These are phyloP conservation scores for Plasmodium knowlesi DNA, from an alignment of 169 alveolate species.

Conservation along the genomic window DNA sequence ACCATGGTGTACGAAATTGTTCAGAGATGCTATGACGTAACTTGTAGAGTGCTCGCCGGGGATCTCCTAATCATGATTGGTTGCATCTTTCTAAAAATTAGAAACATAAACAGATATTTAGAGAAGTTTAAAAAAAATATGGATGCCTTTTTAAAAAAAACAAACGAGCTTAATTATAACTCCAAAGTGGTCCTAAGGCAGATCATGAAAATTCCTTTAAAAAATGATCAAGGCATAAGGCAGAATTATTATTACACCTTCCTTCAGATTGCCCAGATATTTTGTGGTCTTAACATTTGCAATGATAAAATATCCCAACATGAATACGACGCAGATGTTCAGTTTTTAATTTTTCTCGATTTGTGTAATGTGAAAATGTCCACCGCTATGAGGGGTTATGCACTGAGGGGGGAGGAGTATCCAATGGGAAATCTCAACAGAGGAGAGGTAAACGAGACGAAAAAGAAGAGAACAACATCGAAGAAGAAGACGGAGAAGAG, in stretches of 20 bases:
- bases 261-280: conserved; percentile 68
- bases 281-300: conserved; percentile 29
- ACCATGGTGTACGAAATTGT: conserved; percentile 56
- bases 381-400: background rate
- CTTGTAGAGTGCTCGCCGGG: conserved; percentile 48
- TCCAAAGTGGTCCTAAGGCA: conserved; percentile 28
- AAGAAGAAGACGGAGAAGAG: background rate
- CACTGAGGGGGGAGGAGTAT: background rate
- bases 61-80: conserved; percentile 67
- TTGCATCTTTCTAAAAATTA: conserved; percentile 57
- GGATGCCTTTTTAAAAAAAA: conserved; percentile 16
- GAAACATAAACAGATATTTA: conserved; percentile 58
- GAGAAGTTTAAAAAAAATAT: conserved; percentile 51
- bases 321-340: conserved; percentile 60
- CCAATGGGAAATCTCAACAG: background rate
- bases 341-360: conserved; percentile 49
- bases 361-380: conserved; percentile 37
- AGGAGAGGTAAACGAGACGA: background rate
- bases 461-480: background rate
- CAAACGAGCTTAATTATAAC: conserved; percentile 49
- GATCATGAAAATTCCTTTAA: conserved; percentile 57
- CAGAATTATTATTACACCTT: conserved; percentile 44
- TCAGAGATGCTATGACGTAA: conserved; percentile 50
- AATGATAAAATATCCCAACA: background rate
- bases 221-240: conserved; percentile 6